These are phyloP conservation scores for Corymbia citriodora DNA, from an alignment of 441 rosid species.

Conservation along the genomic window DNA sequence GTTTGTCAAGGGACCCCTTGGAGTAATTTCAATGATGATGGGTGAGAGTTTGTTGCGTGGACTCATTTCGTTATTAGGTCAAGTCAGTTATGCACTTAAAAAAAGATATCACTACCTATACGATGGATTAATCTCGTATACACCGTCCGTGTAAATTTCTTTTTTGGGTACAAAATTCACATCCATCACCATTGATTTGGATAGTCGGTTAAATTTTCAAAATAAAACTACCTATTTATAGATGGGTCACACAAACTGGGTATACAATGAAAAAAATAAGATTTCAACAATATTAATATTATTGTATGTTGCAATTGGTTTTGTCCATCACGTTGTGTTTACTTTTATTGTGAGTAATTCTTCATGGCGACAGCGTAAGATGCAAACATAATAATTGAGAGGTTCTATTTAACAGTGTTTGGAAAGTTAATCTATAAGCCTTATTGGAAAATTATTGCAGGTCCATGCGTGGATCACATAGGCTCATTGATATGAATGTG, in stretches of 20 bases:
- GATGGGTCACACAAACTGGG: not conserved
- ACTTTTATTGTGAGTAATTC: not conserved
- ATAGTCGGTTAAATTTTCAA: not conserved
- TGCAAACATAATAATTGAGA: not conserved
- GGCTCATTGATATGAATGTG: not conserved
- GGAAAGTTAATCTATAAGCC: not conserved
- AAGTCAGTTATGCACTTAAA: not conserved
- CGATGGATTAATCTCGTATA: not conserved
- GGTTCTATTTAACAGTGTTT: not conserved
- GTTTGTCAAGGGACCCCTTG: not conserved
- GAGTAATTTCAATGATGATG: not conserved
- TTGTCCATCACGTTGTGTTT: not conserved
- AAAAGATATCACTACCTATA: not conserved
- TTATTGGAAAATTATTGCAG: not conserved
- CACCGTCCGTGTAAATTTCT: not conserved
- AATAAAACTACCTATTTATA: not conserved
- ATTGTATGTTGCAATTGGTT: not conserved
- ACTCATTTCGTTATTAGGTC: not conserved
- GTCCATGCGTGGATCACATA: not conserved
- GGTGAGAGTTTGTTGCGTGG: not conserved
- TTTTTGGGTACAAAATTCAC: not conserved
- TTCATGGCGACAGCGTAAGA: not conserved
- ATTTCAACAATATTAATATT: not conserved
- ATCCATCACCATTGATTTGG: not conserved
- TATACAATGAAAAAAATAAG: not conserved